Base-by-base conservation (phyloP, 2,329 filamentous ascomycete species). In the Talaromyces sp. region DNA sequence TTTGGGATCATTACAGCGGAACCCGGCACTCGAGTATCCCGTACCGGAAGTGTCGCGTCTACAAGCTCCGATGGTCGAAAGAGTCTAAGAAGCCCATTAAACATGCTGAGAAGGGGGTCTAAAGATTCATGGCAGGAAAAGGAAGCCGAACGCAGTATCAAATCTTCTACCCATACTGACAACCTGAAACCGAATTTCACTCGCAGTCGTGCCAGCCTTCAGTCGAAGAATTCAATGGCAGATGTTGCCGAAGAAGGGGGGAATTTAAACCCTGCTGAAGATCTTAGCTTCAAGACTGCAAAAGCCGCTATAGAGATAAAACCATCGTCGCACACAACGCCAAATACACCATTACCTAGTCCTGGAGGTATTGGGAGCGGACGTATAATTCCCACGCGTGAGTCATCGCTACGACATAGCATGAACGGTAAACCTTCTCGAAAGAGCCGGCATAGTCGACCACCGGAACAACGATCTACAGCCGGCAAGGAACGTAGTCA, bases 381-480 rank as follows among this genome's bases (percentile, higher is more conserved):
- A 2, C 80, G 84, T 58, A 77, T 83, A 7, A 91, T 92, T 63
- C 90, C 90, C 0, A 76, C 82, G 7, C 84, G 89, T 64, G 89
- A 91, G 64, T 92, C 89, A 1, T 92, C 89, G 43, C 78, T 91
- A 40, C 81, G 85, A 60, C 90, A 80, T 70, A 79, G 74, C 63
- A 82, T 81, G 51, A 80, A 79, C 10, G 87, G 84, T 75, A 82
- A 86, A 64, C 82, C 84, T 1, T 81, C 83, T 27, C 86, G 75
- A 65, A 49, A 38, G 22, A 65, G 63, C 38, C 51, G 64, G n/a
- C 45, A 61, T 22, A 54, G 40, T 29, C 43, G 64, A 51, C 27
- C 64, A 31, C 34, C 38, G 25, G 64, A 66, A 17, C 77, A 76
- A 66, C 70, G 75, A 17, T 79, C 74, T 8, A 75, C 72, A 38